Conservation (phyloP, 2,329 filamentous ascomycete species). For the Teratosphaeria zuluensis region DNA sequence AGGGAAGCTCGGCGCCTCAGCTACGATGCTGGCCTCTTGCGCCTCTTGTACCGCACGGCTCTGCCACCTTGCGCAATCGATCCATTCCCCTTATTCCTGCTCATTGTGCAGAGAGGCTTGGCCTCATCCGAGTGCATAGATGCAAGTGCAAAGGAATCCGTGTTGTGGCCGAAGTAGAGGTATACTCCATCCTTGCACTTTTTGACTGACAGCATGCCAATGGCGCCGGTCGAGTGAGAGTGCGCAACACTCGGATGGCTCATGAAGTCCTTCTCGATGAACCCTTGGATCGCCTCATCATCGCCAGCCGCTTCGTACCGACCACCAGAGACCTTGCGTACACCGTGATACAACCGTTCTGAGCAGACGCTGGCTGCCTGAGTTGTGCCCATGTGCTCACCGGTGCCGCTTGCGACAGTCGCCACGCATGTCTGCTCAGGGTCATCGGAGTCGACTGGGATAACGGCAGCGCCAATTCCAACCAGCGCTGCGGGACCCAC, state of each 20-base stretch:
- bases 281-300: conserved; percentile 62
- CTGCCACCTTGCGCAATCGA: conserved; percentile 26
- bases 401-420: conserved; percentile 84
- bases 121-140: conserved; percentile 76
- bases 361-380: conserved; percentile 83
- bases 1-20: neutral
- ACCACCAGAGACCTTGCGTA: conserved; percentile 51
- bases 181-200: conserved; percentile 66
- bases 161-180: conserved; percentile 93
- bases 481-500: conserved; percentile 88
- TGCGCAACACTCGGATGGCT: conserved; percentile 73
- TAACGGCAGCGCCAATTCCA: conserved; percentile 78
- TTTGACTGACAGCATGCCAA: conserved; percentile 85
- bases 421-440: conserved; percentile 62
- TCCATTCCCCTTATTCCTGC: conserved; percentile 51
- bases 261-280: conserved; percentile 88
- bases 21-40: neutral
- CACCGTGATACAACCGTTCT: conserved; percentile 64
- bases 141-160: conserved; percentile 73
- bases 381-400: conserved; percentile 95
- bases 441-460: conserved; percentile 67
- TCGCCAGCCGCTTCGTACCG: conserved; percentile 39
- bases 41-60: neutral
- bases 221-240: conserved; percentile 74
- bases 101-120: conserved; percentile 77